Conservation (phyloP, 768 basidiomycete genomes). For the Mycena leptocephala region DNA sequence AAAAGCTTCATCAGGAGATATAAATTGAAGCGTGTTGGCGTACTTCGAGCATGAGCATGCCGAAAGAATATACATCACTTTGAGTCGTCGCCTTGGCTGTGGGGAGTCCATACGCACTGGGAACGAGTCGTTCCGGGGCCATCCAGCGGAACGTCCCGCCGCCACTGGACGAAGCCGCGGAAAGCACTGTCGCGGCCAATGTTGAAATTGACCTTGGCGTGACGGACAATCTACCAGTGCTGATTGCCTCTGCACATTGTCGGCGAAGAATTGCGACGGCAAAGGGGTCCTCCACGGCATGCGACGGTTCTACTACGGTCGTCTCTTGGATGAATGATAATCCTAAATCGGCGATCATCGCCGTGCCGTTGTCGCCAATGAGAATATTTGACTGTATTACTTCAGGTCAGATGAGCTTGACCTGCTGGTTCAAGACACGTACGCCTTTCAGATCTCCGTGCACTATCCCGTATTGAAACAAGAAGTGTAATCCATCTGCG, state of each 20-base stretch:
- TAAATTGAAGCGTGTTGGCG: no score
- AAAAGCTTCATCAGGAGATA: no score
- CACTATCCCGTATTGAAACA: slow-evolving; percentile 46
- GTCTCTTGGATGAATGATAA: slow-evolving; percentile 12
- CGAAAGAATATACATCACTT: slow-evolving; percentile 50
- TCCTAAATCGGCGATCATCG: slow-evolving; percentile 14
- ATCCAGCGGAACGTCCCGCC: slow-evolving; percentile 49
- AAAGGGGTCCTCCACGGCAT: neutral
- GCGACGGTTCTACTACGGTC: neutral
- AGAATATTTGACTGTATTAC: slow-evolving; percentile 3
- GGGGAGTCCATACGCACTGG: slow-evolving; percentile 26
- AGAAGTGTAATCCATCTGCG: slow-evolving; percentile 45
- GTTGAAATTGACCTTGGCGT: neutral
- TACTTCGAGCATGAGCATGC: slow-evolving; percentile 42
- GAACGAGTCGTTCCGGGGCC: slow-evolving; percentile 45
- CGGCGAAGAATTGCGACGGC: neutral
- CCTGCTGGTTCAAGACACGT: neutral
- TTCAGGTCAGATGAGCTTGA: neutral
- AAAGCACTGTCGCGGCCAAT: neutral
- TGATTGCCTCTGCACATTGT: neutral
- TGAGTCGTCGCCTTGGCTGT: slow-evolving; percentile 39
- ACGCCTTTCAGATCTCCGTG: slow-evolving; percentile 61
- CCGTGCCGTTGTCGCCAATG: slow-evolving; percentile 8
- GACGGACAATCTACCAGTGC: neutral
- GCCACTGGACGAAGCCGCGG: slow-evolving; percentile 20